Evolutionary conservation across 495 filamentous ascomycete genomes (phyloP), one percentile per base, ranked within the genome.

Genomic region (Astrocystis sublimbata): DNA sequence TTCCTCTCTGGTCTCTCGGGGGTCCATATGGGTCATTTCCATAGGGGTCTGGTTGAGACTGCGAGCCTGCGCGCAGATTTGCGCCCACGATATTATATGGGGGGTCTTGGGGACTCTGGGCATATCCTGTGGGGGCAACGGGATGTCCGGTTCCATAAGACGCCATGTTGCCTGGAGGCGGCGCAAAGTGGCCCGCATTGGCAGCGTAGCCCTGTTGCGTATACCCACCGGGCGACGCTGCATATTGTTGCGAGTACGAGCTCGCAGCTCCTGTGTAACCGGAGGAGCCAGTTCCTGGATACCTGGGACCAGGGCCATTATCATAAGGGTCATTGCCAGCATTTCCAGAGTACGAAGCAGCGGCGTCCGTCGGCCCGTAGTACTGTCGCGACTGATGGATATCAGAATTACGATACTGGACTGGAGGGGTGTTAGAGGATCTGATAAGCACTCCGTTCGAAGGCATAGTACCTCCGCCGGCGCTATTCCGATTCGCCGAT

Each of bases 381-480:
- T 82, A 77, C 51, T 85, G 80, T 45, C 81, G 74, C 47, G 74
- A 73, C 58, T 80, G 75, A 68, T 83, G 81, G 9, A 78, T 82
- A 53, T 73, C 73, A 45, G 81, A 84, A 64, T 78, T 73, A 59
- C 76, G 71, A 65, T 85, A 84, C 56, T 78, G 80, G 80, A 79
- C 74, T 82, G 75, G 60, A 74, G 78, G 78, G 62, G 77, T 80
- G 81, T 85, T 84, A 85, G 83, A 85, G 72, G 72, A 74, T 76
- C 81, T 82, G 79, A 77, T 69, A 77, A 73, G 75, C 53, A 70
- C 69, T 65, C 73, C 68, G 69, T 78, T 82, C 75, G 77, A 78
- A 75, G 80, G 76, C 69, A 75, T 74, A 76, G 71, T 86, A 86
- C 83, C 84, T 84, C 83, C 78, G 70, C 75, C 69, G 66, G 78